A percentile compares a stretch with the other conserved stretches of the same genome.
Conservation (phyloP, 139 green algal species). For the Spirogloea muscicola region DNA sequence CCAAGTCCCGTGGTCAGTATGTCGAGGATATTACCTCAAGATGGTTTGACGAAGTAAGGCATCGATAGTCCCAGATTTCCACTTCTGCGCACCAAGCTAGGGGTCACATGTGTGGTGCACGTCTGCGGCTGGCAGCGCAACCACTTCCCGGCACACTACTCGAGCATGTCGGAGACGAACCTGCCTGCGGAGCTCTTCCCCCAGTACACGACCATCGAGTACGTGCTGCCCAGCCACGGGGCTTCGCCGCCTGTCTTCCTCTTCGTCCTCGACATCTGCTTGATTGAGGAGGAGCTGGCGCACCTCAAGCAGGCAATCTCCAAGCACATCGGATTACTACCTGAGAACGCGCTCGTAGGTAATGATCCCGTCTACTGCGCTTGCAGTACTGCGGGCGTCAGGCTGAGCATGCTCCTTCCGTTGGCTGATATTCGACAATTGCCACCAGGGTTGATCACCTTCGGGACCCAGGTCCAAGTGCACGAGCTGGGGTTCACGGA, state of each 20-base stretch:
- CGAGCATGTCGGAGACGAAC: conserved; percentile 72
- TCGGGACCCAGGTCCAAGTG: conserved; percentile 62
- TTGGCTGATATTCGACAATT: too few relatives aligned
- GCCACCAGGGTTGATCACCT: conserved; percentile 89
- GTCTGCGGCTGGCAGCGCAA: conserved; percentile 66
- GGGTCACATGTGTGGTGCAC: too few relatives aligned
- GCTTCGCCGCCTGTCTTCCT: conserved; percentile 72
- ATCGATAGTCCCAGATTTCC: too few relatives aligned
- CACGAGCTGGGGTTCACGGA: conserved; percentile 80
- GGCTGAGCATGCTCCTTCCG: too few relatives aligned
- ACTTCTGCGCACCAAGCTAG: too few relatives aligned
- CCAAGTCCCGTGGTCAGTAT: too few relatives aligned
- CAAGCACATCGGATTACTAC: conserved; percentile 43
- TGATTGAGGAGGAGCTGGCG: conserved; percentile 66
- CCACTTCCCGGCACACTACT: conserved; percentile 95
- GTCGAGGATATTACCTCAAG: too few relatives aligned
- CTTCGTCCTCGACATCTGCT: conserved; percentile 91
- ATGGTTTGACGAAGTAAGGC: too few relatives aligned
- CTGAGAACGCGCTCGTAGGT: conserved; percentile 64
- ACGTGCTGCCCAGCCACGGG: conserved; percentile 65
- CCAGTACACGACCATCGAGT: conserved; percentile 94
- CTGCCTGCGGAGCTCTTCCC: conserved; percentile 95
- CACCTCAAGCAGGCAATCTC: conserved; percentile 60
- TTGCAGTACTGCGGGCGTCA: too few relatives aligned
- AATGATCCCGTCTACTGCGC: conserved; percentile 92